A percentile compares a stretch with the other conserved stretches of the same genome.
phyloP scores from a whole-genome alignment of 2,329 filamentous ascomycete species.

The Pseudocercospora pini-densiflorae region DNA sequence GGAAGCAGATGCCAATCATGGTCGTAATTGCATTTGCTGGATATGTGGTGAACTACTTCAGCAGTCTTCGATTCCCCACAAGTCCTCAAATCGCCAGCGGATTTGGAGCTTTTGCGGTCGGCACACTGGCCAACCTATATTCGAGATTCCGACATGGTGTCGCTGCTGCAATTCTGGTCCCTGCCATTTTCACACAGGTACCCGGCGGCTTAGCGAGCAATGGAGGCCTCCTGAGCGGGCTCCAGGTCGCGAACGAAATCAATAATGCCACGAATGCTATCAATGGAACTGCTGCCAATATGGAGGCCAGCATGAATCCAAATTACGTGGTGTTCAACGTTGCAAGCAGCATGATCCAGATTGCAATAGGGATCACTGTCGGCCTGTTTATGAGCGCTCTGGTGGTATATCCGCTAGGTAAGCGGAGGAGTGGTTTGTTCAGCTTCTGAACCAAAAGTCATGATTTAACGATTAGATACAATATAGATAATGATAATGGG shows the following conservation, averaged over 20 bases:
- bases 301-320: slow-evolving; percentile 27
- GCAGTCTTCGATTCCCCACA: slow-evolving; percentile 65
- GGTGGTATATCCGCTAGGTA: slow-evolving; percentile 55
- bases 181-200: slow-evolving; percentile 78
- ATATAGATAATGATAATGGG: neutral
- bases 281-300: slow-evolving; percentile 32
- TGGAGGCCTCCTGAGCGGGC: slow-evolving; percentile 61
- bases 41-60: slow-evolving; percentile 77
- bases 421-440: slow-evolving; percentile 51
- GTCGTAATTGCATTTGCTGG: slow-evolving; percentile 72
- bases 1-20: slow-evolving; percentile 78
- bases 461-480: neutral
- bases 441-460: slow-evolving; percentile 39
- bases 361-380: slow-evolving; percentile 57
- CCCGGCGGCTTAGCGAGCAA: slow-evolving; percentile 63
- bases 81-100: slow-evolving; percentile 79
- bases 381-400: slow-evolving; percentile 55
- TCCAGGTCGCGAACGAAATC: slow-evolving; percentile 62
- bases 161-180: slow-evolving; percentile 82
- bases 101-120: slow-evolving; percentile 75
- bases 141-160: slow-evolving; percentile 73
- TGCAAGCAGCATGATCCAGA: slow-evolving; percentile 53
- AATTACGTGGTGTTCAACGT: slow-evolving; percentile 55
- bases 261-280: slow-evolving; percentile 45
- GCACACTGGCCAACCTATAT: slow-evolving; percentile 78